Evolutionary conservation across 75 land plant species (phyloP), one percentile per base, ranked within the genome.

Genomic region (Pinus albicaulis): DNA sequence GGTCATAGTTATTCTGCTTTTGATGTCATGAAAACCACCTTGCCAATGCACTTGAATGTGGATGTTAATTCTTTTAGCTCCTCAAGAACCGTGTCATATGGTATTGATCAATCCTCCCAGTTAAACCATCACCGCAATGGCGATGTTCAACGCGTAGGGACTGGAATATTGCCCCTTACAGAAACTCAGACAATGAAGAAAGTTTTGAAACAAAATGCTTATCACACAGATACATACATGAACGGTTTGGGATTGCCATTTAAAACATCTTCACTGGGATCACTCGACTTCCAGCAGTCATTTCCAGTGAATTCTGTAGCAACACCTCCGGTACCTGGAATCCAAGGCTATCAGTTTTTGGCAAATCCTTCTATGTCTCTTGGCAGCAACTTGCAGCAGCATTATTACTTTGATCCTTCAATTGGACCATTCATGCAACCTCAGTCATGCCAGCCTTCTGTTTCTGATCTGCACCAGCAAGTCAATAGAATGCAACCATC

Each of bases 331-430:
- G 44, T 66, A 58, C 56, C 36, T 44, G 64, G 64, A 34, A 23
- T 75, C 28, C 76, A 73, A 20, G 48, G 64, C 5, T 74, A 73
- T 59, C 81, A 34, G 22, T 34, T 72, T 19, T 25, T 66, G 20
- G 57, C 81, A 56, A 76, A 24, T 24, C 34, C 70, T 17, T 59
- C 76, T 59, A 73, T 53, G 11, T 59, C 71, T 41, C 74, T 81
- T 15, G 55, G 68, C 41, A 38, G 65, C 31, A 17, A 77, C 60
- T 57, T 77, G 63, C 83, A 81, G 28, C 80, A 71, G 61, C 86
- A 76, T 26, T 73, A 55, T 19, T 73, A 44, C 25, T 25, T 77
- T 53, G 79, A 84, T 53, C 55, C 79, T 22, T 75, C 74, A 56
- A 36, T 74, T 52, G 17, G 20, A 55, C 72, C 76, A 26, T 79